A percentile compares a stretch with the other conserved stretches of the same genome.
phyloP scores from a whole-genome alignment of 2,329 filamentous ascomycete genomes.

The Trichoderma citrinoviride region DNA sequence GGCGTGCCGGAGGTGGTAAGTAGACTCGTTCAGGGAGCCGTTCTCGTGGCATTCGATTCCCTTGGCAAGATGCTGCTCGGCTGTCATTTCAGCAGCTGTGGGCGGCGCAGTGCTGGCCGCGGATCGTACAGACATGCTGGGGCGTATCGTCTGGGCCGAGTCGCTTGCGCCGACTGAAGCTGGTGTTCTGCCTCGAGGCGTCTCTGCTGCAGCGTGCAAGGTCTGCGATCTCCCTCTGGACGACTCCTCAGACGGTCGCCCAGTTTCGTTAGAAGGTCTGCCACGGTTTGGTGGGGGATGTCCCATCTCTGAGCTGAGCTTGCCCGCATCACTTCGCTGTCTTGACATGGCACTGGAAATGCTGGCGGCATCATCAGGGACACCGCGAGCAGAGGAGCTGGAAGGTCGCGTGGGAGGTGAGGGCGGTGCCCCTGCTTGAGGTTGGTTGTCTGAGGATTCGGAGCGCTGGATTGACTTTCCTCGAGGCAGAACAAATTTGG shows the following conservation, averaged over 20 bases:
- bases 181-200: conserved; percentile 43
- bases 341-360: conserved; percentile 38
- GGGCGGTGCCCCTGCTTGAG: conserved; percentile 51
- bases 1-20: conserved; percentile 89
- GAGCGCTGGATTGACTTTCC: conserved; percentile 74
- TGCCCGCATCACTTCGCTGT: conserved; percentile 50
- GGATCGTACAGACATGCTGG: conserved; percentile 42
- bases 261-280: conserved; percentile 45
- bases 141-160: conserved; percentile 52
- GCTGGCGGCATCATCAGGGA: conserved; percentile 39
- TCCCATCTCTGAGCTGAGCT: conserved; percentile 48
- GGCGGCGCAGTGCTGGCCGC: conserved; percentile 57
- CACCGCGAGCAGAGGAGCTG: conserved; percentile 48
- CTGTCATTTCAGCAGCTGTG: conserved; percentile 66
- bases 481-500: conserved; percentile 78
- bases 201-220: conserved; percentile 40
- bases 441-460: conserved; percentile 55
- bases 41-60: conserved; percentile 88
- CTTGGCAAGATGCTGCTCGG: conserved; percentile 86
- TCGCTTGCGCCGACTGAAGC: conserved; percentile 52
- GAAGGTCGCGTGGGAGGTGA: conserved; percentile 61
- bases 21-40: conserved; percentile 86
- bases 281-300: conserved; percentile 46
- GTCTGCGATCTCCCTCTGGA: conserved; percentile 46
- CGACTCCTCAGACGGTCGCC: conserved; percentile 48